Evolutionary conservation across 225 moss, liverwort and hornwort genomes (phyloP), one percentile per base, ranked within the genome.

Genomic region (Neckera pumila): DNA sequence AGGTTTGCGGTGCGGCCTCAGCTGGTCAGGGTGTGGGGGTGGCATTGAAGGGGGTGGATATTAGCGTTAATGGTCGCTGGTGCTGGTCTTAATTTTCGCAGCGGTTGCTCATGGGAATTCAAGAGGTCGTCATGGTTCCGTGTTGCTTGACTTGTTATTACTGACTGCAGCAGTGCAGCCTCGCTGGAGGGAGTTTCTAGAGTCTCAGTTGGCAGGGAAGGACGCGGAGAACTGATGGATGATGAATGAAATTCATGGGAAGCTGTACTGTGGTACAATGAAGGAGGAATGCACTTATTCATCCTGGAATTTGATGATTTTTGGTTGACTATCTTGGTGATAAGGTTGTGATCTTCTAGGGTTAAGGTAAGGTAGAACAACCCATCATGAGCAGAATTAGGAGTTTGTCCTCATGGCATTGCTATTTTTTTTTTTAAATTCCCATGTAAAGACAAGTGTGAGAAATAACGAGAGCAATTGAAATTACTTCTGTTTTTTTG

Each of bases 381-480:
- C 14, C 8, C 2, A 4, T 38, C 9, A 42, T 15, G 5, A 5
- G 9, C 1, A 42, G 1, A 42, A 42, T 42, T 8, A 15, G 42
- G 16, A 42, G 8, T 71, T 71, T 15, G 26, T 2, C 9, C 2
- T 42, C 22, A 15, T 27, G 5, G 1, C 27, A 15, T 25, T 25
- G 40, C 25, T 40, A 42, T 7, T 2, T 17, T 4, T 42, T 16
- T 71, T 9, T 26, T 25, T 15, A 5, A 10, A 25, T 8, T 40
- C 2, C 3, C 5, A 14, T 5, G 2, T 26, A 16, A 42, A 43
- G 42, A 16, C 2, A 42, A 42, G 10, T 27, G 16, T 16, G 16
- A 27, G 1, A 27, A 42, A 27, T 1, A 0, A 1, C 0, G 0
- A 15, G 15, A 71, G 8, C 14, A 42, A 42, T 26, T 71, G 26